Evolutionary conservation across 441 rosid species (phyloP).

Genomic region (Populus hybrid): DNA sequence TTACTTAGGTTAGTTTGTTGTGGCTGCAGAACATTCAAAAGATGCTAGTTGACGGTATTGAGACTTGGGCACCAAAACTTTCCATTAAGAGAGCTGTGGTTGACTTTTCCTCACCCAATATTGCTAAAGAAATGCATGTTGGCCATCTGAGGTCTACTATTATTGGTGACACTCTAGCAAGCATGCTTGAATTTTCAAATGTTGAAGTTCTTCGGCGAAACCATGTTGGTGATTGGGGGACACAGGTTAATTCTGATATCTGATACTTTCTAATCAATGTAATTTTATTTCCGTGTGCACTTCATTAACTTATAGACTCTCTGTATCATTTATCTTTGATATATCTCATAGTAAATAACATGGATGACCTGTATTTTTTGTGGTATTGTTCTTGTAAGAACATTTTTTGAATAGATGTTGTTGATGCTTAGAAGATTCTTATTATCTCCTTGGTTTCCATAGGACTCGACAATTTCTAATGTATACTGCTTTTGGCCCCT

Average conservation of each 20-base stretch:
- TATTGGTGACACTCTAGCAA: constrained; percentile 88
- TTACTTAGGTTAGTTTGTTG: constrained; percentile 13
- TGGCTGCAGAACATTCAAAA: constrained; percentile 60
- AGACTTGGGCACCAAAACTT: constrained; percentile 74
- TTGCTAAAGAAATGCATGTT: constrained; percentile 97
- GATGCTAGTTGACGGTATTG: constrained; percentile 77
- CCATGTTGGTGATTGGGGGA: constrained; percentile 99
- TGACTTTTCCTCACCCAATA: constrained; percentile 96
- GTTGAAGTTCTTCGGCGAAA: constrained; percentile 89
- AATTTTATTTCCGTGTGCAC: neutral
- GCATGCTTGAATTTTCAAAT: constrained; percentile 86
- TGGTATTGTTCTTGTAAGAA: neutral
- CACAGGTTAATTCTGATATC: constrained; percentile 58
- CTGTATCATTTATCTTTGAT: neutral
- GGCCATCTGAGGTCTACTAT: constrained; percentile 94
- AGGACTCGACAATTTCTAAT: neutral
- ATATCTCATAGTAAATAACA: neutral
- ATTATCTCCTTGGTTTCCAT: neutral
- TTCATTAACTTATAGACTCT: neutral
- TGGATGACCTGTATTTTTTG: neutral
- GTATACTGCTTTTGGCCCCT: neutral
- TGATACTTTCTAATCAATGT: neutral
- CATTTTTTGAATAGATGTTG: too few relatives aligned
- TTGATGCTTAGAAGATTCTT: neutral
- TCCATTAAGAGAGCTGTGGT: constrained; percentile 65